Conservation (phyloP, 495 filamentous ascomycete species). For the Symbiotaphrina buchneri region DNA sequence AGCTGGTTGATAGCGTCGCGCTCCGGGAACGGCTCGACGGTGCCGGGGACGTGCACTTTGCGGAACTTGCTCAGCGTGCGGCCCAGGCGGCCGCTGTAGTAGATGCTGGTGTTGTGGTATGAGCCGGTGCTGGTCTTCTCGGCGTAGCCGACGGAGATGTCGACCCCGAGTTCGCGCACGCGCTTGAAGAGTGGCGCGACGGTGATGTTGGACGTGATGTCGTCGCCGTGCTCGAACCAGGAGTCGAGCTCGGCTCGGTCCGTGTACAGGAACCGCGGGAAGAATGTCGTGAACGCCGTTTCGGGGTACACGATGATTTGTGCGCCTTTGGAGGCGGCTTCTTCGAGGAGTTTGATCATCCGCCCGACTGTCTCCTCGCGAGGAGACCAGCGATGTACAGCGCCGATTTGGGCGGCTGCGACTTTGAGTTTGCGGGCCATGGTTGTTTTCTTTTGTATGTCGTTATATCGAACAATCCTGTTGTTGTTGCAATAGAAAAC, state of each 20-base stretch:
- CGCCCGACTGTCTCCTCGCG: constrained; percentile 16
- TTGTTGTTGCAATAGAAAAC: too few relatives aligned
- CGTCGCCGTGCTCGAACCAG: constrained; percentile 22
- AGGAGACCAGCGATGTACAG: too few relatives aligned
- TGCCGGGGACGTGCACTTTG: constrained; percentile 25
- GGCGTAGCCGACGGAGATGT: constrained; percentile 24
- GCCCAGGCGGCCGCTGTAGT: constrained; percentile 18
- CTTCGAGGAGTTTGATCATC: constrained; percentile 18
- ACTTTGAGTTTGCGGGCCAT: too few relatives aligned
- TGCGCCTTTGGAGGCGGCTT: constrained; percentile 14
- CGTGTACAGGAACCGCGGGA: constrained; percentile 19
- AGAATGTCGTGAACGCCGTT: constrained; percentile 24
- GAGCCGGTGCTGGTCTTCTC: constrained; percentile 14
- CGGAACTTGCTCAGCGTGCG: constrained; percentile 21
- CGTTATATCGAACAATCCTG: too few relatives aligned
- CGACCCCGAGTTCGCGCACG: constrained; percentile 16
- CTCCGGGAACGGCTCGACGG: constrained; percentile 20
- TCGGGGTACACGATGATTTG: constrained; percentile 24
- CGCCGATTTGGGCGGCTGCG: too few relatives aligned
- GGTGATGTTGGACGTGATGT: constrained; percentile 13
- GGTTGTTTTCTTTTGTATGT: too few relatives aligned
- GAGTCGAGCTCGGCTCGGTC: constrained; percentile 15
- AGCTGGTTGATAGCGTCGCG: constrained; percentile 22
- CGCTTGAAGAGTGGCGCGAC: constrained; percentile 21
- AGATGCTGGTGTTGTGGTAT: constrained; percentile 21